phyloP scores from a whole-genome alignment of 176 grass and related monocot genomes.

The Typha latifolia region DNA sequence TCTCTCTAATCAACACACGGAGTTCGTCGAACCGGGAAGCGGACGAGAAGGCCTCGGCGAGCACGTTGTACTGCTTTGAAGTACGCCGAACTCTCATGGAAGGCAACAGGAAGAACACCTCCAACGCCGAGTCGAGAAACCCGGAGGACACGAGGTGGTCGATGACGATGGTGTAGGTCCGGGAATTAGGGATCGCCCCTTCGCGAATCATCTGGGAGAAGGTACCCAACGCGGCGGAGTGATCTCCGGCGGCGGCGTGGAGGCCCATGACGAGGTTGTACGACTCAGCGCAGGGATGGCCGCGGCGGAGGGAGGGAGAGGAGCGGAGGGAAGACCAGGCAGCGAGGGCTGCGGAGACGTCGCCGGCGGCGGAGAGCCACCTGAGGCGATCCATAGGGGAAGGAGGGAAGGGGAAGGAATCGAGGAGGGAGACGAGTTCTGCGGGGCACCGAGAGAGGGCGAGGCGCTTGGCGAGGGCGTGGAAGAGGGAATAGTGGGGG shows the following conservation, averaged over 20 bases:
- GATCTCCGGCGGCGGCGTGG: slow-evolving; percentile 22
- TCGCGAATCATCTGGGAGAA: slow-evolving; percentile 54
- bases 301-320: neutral
- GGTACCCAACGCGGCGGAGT: slow-evolving; percentile 39
- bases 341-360: slow-evolving; percentile 24
- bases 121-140: slow-evolving; percentile 43
- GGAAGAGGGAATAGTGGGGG: slow-evolving; percentile 3
- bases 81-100: slow-evolving; percentile 48
- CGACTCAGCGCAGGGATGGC: slow-evolving; percentile 34
- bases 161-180: slow-evolving; percentile 64
- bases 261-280: slow-evolving; percentile 52
- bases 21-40: slow-evolving; percentile 43
- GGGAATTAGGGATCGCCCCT: slow-evolving; percentile 51
- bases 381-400: slow-evolving; percentile 40
- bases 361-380: slow-evolving; percentile 38
- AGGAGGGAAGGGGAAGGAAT: slow-evolving; percentile 32
- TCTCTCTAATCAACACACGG: slow-evolving; percentile 45
- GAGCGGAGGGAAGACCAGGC: slow-evolving; percentile 37
- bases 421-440: slow-evolving; percentile 30
- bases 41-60: slow-evolving; percentile 34
- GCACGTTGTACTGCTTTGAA: slow-evolving; percentile 67
- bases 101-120: slow-evolving; percentile 56
- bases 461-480: slow-evolving; percentile 36
- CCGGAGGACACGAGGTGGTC: slow-evolving; percentile 45
- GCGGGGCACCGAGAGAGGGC: slow-evolving; percentile 22